Percentiles rank a stretch among this genome's conserved stretches.
phyloP scores from a whole-genome alignment of 331 rosid species.

The Malus hybrid region DNA sequence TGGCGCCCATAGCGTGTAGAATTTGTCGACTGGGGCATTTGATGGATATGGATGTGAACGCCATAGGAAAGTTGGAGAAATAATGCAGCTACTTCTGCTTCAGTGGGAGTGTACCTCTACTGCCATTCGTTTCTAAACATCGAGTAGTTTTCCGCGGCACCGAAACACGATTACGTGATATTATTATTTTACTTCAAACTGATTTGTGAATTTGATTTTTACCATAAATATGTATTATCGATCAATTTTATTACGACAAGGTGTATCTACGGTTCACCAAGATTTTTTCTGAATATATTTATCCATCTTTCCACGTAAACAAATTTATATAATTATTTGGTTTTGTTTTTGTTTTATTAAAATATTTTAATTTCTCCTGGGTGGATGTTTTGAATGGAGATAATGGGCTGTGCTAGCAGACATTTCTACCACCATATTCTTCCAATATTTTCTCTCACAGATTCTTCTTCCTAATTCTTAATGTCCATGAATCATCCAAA shows the following conservation, averaged over 20 bases:
- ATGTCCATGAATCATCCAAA: conserved; percentile 36
- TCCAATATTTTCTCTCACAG: conserved; percentile 14
- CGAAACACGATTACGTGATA: too few species aligned
- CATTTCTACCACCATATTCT: conserved; percentile 43
- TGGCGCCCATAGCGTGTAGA: conserved; percentile 50
- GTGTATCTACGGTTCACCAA: too few species aligned
- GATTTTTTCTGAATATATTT: too few species aligned
- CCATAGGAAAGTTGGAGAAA: conserved; percentile 25
- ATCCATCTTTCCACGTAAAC: too few species aligned
- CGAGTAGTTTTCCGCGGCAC: too few species aligned
- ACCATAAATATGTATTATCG: too few species aligned
- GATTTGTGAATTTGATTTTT: accelerated
- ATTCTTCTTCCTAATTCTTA: conserved; percentile 37
- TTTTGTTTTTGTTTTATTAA: background rate
- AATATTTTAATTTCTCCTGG: conserved; percentile 7
- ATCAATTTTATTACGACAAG: too few species aligned
- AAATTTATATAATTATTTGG: background rate
- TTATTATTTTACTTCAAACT: too few species aligned
- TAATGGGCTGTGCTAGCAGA: conserved; percentile 45
- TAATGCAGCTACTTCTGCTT: conserved; percentile 42
- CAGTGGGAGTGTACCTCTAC: conserved; percentile 53
- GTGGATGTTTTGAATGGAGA: conserved; percentile 55
- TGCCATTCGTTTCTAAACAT: conserved; percentile 17
- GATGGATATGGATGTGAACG: conserved; percentile 59
- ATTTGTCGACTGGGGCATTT: conserved; percentile 45